phyloP scores from a whole-genome alignment of 192 early-diverging fungal species.

The Backusella sp. region DNA sequence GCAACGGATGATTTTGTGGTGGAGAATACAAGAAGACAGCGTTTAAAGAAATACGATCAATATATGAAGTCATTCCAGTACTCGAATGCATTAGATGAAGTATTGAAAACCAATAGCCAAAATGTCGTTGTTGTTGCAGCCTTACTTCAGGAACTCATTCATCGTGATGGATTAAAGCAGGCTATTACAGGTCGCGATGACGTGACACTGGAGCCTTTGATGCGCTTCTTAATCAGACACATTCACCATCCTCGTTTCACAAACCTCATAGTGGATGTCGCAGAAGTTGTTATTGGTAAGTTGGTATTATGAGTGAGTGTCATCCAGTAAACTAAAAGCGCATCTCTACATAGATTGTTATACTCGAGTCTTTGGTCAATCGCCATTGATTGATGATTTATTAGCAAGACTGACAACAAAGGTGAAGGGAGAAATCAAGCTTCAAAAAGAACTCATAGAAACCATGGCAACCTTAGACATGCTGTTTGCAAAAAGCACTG shows the following conservation, averaged over 20 bases:
- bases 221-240: constrained; percentile 78
- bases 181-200: constrained; percentile 91
- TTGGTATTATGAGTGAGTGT: not conserved
- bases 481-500: constrained; percentile 57
- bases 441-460: constrained; percentile 78
- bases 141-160: constrained; percentile 87
- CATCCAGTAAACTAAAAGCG: not conserved
- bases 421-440: constrained; percentile 72
- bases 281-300: constrained; percentile 71
- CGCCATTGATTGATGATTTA: constrained; percentile 77
- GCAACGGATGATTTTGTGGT: constrained; percentile 72
- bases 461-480: constrained; percentile 84
- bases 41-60: constrained; percentile 79
- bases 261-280: constrained; percentile 72
- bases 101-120: constrained; percentile 59
- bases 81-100: constrained; percentile 85
- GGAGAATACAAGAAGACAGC: constrained; percentile 60
- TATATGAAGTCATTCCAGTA: constrained; percentile 85
- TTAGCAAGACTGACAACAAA: constrained; percentile 66
- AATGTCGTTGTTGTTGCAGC: constrained; percentile 64
- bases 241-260: constrained; percentile 83
- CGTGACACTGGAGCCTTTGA: constrained; percentile 76
- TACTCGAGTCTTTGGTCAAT: constrained; percentile 73
- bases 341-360: constrained; percentile 70
- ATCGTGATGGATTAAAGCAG: constrained; percentile 74